A percentile compares a stretch with the other conserved stretches of the same genome.
phyloP scores from a whole-genome alignment of 2,329 filamentous ascomycete species.

The Fusarium sp. region DNA sequence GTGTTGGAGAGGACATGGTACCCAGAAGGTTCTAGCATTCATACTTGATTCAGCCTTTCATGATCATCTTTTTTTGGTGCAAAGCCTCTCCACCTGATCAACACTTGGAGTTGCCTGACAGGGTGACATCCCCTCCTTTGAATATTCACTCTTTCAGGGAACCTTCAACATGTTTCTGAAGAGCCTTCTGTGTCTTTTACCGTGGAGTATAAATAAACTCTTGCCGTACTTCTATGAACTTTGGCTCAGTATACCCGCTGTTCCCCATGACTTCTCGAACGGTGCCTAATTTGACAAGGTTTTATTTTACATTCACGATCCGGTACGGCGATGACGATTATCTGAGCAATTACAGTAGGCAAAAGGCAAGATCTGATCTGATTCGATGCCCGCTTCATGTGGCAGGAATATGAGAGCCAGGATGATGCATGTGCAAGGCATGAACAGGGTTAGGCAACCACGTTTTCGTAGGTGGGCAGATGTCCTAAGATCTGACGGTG shows the following conservation, averaged over 20 bases:
- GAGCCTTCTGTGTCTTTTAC: neutral
- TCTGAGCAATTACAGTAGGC: neutral
- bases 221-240: neutral
- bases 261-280: conserved; percentile 27
- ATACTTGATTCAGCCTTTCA: neutral
- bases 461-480: conserved; percentile 14
- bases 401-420: neutral
- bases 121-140: neutral
- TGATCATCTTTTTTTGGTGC: neutral
- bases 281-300: conserved; percentile 21
- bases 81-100: neutral
- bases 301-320: conserved; percentile 9
- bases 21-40: neutral
- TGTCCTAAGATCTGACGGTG: conserved; percentile 25
- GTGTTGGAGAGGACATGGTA: neutral
- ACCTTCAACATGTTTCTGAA: conserved; percentile 3
- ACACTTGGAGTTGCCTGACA: conserved; percentile 6
- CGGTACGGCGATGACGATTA: conserved; percentile 2
- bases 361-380: neutral
- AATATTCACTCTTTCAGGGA: neutral
- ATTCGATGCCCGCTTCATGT: conserved; percentile 8
- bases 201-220: neutral
- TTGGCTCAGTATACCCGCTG: neutral
- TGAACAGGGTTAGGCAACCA: conserved; percentile 31
- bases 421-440: conserved; percentile 10